Conservation (phyloP, 1,284 basidiomycete genomes). For the Cryptococcus hybrid region DNA sequence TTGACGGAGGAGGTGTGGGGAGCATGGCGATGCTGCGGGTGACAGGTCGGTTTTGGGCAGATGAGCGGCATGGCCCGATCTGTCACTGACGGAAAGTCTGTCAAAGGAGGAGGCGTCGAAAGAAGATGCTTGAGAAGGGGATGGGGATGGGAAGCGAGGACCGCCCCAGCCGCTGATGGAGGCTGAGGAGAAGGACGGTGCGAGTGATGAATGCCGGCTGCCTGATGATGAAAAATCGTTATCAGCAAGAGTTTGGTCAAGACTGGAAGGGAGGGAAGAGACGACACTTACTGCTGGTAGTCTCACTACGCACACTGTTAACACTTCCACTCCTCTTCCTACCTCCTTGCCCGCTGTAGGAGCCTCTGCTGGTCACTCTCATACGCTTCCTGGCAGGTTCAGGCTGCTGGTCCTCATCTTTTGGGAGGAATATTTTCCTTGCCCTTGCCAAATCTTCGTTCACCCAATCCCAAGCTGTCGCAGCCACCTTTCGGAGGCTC, state of each 20-base stretch:
- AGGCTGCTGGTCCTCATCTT: conserved; percentile 24
- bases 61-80: conserved; percentile 23
- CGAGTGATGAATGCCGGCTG: conserved; percentile 24
- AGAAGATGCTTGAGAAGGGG: conserved; percentile 37
- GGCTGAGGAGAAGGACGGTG: conserved; percentile 19
- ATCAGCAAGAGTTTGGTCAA: background rate
- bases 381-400: conserved; percentile 29
- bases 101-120: conserved; percentile 24
- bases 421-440: conserved; percentile 48
- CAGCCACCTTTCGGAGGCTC: conserved; percentile 7
- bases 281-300: conserved; percentile 12
- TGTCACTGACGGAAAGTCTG: conserved; percentile 17
- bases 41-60: conserved; percentile 24
- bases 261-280: background rate
- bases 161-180: conserved; percentile 11
- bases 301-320: conserved; percentile 41
- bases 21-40: conserved; percentile 14
- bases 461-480: conserved; percentile 16
- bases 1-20: conserved; percentile 38
- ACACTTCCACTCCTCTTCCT: conserved; percentile 30
- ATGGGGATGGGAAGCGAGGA: conserved; percentile 28
- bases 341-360: conserved; percentile 8
- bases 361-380: conserved; percentile 22
- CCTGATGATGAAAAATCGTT: conserved; percentile 1
- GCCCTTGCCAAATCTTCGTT: conserved; percentile 33